Evolutionary conservation across 441 rosid genomes (phyloP).

Genomic region (Metrosideros polymorpha): DNA sequence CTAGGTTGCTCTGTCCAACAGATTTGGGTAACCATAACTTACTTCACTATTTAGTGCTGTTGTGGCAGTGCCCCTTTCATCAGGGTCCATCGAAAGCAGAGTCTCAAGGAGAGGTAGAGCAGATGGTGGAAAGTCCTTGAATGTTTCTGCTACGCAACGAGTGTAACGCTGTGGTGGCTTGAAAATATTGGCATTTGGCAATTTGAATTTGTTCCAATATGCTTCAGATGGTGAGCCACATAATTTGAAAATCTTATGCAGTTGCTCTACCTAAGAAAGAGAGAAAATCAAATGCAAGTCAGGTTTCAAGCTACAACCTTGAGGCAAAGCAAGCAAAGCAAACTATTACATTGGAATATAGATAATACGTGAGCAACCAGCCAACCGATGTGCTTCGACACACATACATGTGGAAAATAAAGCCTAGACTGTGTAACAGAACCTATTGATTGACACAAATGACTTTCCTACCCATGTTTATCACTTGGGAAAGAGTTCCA

Average conservation of each 20-base stretch:
- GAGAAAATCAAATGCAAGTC: not conserved
- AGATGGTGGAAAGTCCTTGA: constrained; percentile 55
- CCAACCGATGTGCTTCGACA: not conserved
- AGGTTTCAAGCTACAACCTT: not conserved
- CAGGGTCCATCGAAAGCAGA: constrained; percentile 81
- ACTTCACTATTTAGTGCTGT: constrained; percentile 68
- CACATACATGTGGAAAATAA: not conserved
- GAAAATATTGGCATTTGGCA: constrained; percentile 73
- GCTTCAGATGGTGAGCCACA: constrained; percentile 90
- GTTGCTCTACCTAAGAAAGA: constrained; percentile 75
- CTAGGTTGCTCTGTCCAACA: not conserved
- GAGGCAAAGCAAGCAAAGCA: not conserved
- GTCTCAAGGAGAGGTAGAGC: constrained; percentile 56
- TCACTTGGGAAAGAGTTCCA: not conserved
- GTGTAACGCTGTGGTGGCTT: constrained; percentile 75
- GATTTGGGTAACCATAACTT: constrained; percentile 15
- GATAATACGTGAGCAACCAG: not conserved
- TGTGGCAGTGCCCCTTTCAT: constrained; percentile 64
- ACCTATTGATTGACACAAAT: not conserved
- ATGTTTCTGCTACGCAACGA: constrained; percentile 62
- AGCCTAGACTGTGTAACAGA: not conserved
- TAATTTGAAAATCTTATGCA: constrained; percentile 82
- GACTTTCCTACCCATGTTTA: not conserved
- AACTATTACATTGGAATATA: not conserved
- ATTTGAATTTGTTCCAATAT: constrained; percentile 78